Conservation (phyloP, 805 yeast species). For the Wickerhamiella spandovensis region DNA sequence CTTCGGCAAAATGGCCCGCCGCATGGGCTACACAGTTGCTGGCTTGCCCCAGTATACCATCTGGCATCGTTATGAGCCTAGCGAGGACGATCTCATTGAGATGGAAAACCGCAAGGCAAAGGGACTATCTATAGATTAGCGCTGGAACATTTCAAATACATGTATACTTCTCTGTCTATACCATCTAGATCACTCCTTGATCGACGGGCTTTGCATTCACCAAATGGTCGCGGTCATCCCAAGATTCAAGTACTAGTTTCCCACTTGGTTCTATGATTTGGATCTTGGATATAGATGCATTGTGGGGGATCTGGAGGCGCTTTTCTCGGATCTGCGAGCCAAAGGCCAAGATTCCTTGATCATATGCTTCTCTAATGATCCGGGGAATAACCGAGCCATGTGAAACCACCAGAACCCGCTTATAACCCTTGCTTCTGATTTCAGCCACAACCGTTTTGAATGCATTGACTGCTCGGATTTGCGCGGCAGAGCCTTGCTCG, state of each 20-base stretch:
- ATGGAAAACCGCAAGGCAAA: constrained; percentile 27
- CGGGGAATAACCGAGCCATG: constrained; percentile 3
- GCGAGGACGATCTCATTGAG: constrained; percentile 75
- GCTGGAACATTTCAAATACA: too few relatives aligned
- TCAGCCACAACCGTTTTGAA: not conserved
- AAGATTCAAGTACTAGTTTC: not conserved
- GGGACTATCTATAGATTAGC: constrained; percentile 18
- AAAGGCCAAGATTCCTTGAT: not conserved
- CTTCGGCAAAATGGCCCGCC: constrained; percentile 75
- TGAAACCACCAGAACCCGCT: not conserved
- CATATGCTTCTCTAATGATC: not conserved
- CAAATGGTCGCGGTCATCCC: constrained; percentile 1
- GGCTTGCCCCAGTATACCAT: constrained; percentile 92
- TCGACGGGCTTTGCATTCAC: not conserved
- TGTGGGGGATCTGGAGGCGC: not conserved
- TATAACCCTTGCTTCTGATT: not conserved
- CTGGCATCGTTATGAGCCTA: constrained; percentile 96
- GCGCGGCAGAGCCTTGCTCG: constrained; percentile 32
- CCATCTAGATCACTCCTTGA: not conserved
- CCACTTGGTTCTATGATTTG: not conserved
- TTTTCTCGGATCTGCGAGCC: not conserved
- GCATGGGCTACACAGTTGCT: constrained; percentile 75
- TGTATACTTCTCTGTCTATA: too few relatives aligned
- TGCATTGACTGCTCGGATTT: not conserved
- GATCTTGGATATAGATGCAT: not conserved